Conservation (phyloP, 495 filamentous ascomycete genomes). For the Aspergillus incahuasiensis region DNA sequence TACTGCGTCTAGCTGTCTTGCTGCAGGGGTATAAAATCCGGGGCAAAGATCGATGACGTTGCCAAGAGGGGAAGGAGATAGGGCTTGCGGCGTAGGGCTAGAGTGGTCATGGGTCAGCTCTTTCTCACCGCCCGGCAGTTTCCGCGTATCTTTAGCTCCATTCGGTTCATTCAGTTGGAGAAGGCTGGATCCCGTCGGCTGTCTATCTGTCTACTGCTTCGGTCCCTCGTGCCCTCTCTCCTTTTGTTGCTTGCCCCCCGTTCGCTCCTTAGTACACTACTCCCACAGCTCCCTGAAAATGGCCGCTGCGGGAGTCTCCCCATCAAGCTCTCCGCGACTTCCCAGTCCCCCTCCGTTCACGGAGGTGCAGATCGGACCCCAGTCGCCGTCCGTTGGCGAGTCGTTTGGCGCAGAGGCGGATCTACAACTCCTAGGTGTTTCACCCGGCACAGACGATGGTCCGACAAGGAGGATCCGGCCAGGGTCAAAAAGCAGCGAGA, state of each 20-base stretch:
- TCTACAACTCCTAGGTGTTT: conserved; percentile 31
- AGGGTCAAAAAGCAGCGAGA: conserved; percentile 83
- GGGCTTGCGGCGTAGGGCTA: conserved; percentile 36
- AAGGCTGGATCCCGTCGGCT: conserved; percentile 3
- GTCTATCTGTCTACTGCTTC: not conserved
- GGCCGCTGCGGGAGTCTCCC: conserved; percentile 54
- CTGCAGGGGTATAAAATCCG: conserved; percentile 1
- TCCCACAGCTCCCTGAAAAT: conserved; percentile 25
- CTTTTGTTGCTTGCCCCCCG: conserved; percentile 22
- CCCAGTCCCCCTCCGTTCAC: conserved; percentile 85
- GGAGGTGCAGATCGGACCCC: conserved; percentile 83
- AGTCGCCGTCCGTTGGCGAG: conserved; percentile 65
- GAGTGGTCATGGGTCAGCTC: conserved; percentile 21
- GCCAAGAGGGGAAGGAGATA: conserved; percentile 25
- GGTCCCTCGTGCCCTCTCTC: not conserved
- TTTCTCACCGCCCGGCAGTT: conserved; percentile 11
- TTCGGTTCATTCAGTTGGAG: conserved; percentile 12
- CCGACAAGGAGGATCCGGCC: conserved; percentile 82
- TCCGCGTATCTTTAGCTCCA: conserved; percentile 20
- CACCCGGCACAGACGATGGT: conserved; percentile 55
- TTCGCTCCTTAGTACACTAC: conserved; percentile 10
- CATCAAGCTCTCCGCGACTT: conserved; percentile 78
- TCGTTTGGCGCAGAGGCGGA: conserved; percentile 39
- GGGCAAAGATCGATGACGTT: conserved; percentile 31
- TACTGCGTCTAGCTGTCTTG: not conserved